Evolutionary conservation across 2,329 filamentous ascomycete species (phyloP).

Genomic region (Paecilomyces dactylethromorphus): DNA sequence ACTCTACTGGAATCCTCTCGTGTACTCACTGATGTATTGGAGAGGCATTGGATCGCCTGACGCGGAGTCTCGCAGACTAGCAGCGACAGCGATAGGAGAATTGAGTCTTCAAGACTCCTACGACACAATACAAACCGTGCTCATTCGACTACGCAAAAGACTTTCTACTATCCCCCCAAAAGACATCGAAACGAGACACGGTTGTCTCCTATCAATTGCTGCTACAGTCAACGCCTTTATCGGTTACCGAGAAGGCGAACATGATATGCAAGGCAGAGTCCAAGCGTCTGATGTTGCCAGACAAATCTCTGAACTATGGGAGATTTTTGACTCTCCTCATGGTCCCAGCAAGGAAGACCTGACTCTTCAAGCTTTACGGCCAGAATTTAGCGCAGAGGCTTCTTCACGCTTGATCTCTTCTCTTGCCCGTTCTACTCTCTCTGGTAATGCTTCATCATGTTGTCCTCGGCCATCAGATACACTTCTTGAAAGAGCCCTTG

Average conservation of each 20-base stretch:
- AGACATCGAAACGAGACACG: conserved; percentile 38
- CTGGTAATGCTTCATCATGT: conserved; percentile 2
- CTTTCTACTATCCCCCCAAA: conserved; percentile 31
- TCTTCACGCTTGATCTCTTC: conserved; percentile 32
- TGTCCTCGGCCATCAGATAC: conserved; percentile 11
- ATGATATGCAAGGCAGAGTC: conserved; percentile 12
- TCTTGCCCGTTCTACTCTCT: conserved; percentile 22
- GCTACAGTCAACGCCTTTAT: conserved; percentile 30
- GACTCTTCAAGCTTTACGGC: conserved; percentile 31
- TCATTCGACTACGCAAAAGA: conserved; percentile 26
- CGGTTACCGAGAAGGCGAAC: conserved; percentile 8
- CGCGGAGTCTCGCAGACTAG: conserved; percentile 62
- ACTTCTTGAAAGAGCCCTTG: conserved; percentile 22
- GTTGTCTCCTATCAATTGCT: conserved; percentile 35
- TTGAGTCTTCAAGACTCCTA: conserved; percentile 28
- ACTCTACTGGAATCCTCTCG: conserved; percentile 61
- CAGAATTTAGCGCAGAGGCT: conserved; percentile 37
- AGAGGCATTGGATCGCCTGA: conserved; percentile 80
- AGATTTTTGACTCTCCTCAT: conserved; percentile 27
- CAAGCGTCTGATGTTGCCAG: conserved; percentile 18
- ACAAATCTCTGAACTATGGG: conserved; percentile 28
- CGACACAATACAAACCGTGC: conserved; percentile 21
- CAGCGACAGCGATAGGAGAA: conserved; percentile 62
- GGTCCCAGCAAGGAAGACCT: conserved; percentile 32
- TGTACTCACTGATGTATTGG: conserved; percentile 72